Percentiles rank a stretch among this genome's conserved stretches.
Evolutionary conservation across 2,329 filamentous ascomycete species (phyloP).

Genomic region (Aspergillus sp.): DNA sequence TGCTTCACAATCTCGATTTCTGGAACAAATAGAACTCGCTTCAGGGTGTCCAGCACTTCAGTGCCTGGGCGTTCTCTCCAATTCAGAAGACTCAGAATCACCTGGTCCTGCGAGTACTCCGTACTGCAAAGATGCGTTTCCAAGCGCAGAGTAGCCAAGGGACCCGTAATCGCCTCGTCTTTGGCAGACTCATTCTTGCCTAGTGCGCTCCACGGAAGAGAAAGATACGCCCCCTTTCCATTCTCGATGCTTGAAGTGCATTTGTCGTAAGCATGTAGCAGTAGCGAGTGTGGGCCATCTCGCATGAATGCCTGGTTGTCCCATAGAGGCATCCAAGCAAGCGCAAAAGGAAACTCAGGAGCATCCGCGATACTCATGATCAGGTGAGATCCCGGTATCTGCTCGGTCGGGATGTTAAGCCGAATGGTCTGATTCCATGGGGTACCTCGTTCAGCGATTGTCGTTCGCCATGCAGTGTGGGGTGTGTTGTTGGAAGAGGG

Average conservation of each 20-base stretch:
- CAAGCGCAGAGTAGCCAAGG: conserved; percentile 74
- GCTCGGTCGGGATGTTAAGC: conserved; percentile 72
- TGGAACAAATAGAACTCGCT: conserved; percentile 85
- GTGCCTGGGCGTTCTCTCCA: conserved; percentile 77
- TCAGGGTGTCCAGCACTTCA: conserved; percentile 71
- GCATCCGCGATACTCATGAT: conserved; percentile 87
- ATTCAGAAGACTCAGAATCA: conserved; percentile 76
- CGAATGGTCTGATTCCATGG: conserved; percentile 87
- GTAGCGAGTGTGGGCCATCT: conserved; percentile 76
- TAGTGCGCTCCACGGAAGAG: conserved; percentile 73
- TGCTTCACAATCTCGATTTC: conserved; percentile 98
- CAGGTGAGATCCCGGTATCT: conserved; percentile 80
- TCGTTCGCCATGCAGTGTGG: conserved; percentile 84
- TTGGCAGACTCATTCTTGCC: conserved; percentile 66
- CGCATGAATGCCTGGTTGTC: conserved; percentile 83
- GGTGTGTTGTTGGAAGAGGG: conserved; percentile 77
- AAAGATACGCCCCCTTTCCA: conserved; percentile 84
- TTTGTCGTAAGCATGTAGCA: conserved; percentile 91
- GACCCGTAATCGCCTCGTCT: conserved; percentile 71
- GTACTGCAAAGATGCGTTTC: conserved; percentile 93
- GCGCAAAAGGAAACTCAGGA: conserved; percentile 82
- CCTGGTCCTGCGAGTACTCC: conserved; percentile 86
- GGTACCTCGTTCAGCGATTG: conserved; percentile 73
- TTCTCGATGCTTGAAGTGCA: conserved; percentile 69
- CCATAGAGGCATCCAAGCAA: conserved; percentile 94